Evolutionary conservation across 257 asterid genomes (phyloP), one percentile per base, ranked within the genome.

Genomic region (Perilla frutescens): DNA sequence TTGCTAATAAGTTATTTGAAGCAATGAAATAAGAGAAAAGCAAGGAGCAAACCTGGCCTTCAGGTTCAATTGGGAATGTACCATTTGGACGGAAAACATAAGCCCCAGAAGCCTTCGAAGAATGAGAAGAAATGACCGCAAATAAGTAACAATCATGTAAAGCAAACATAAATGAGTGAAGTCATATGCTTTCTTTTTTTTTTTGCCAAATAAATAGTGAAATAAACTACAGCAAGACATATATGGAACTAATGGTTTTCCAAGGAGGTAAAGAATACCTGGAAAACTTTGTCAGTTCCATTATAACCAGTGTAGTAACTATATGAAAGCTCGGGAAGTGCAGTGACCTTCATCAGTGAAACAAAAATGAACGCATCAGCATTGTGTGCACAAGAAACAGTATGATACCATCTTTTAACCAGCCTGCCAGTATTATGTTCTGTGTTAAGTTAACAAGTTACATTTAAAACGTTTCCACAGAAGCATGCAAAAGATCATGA

Each of bases 11-110:
- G 68, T 45, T 13, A 72, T 44, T 61, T 51, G 51, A 66, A 65
- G 40, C 53, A 32, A 37, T 55, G 58, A 51, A 75, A 55, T 55
- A 65, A 37, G 55, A 66, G 72, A 29, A 62, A 62, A 80, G 51
- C 59, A 57, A 72, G 76, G 10, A 59, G 57, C 76, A 62, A 80
- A 81, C 96, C 87, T 84, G 76, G 81, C 76, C 79, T 70, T 85
- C 85, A 80, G 89, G 82, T 69, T 76, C 79, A 58, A 90, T 69
- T 1, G 87, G 83, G 81, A 82, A 79, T 71, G 97, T 78, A 43
- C 85, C 89, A 79, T 90, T 90, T 63, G 97, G 97, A 43, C 96
- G 96, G 86, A 90, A 90, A 74, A 90, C 85, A 79, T 88, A 90
- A 65, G 97, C 97, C 74, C 97, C 97, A 63, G 97, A 90, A 75